phyloP scores from a whole-genome alignment of 2,329 filamentous ascomycete genomes.

The Colletotrichum lupini region DNA sequence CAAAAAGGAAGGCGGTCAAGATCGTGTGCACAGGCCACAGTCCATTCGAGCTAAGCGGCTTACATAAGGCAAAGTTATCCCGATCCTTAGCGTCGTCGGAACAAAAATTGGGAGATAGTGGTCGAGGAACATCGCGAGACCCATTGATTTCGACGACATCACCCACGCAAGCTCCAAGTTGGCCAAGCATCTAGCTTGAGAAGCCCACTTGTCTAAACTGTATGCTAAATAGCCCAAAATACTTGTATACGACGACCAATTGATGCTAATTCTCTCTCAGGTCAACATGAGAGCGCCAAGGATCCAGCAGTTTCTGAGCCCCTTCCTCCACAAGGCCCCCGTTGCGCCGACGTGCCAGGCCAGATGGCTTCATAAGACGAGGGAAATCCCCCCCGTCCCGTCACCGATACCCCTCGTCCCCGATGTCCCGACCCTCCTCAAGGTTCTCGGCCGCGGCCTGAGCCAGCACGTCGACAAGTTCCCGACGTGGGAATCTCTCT shows the following conservation, averaged over 20 bases:
- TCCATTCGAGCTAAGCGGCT: neutral
- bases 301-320: slow-evolving; percentile 31
- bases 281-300: slow-evolving; percentile 35
- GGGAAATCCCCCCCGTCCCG: slow-evolving; percentile 62
- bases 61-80: slow-evolving; percentile 24
- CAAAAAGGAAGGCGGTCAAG: slow-evolving; percentile 17
- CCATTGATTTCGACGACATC: slow-evolving; percentile 9
- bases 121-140: slow-evolving; percentile 25
- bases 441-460: slow-evolving; percentile 88
- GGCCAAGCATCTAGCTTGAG: neutral
- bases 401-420: slow-evolving; percentile 86
- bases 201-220: neutral
- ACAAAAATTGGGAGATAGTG: slow-evolving; percentile 30
- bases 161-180: slow-evolving; percentile 18
- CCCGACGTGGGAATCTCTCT: slow-evolving; percentile 89
- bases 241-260: neutral
- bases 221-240: neutral
- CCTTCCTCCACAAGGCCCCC: slow-evolving; percentile 37
- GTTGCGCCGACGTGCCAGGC: slow-evolving; percentile 47
- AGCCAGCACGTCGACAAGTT: slow-evolving; percentile 87
- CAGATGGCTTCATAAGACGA: slow-evolving; percentile 56
- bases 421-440: slow-evolving; percentile 86
- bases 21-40: neutral
- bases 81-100: slow-evolving; percentile 25
- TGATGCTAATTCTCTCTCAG: slow-evolving; percentile 10